phyloP scores from a whole-genome alignment of 2,329 filamentous ascomycete species.

The Diaporthe citriasiana region DNA sequence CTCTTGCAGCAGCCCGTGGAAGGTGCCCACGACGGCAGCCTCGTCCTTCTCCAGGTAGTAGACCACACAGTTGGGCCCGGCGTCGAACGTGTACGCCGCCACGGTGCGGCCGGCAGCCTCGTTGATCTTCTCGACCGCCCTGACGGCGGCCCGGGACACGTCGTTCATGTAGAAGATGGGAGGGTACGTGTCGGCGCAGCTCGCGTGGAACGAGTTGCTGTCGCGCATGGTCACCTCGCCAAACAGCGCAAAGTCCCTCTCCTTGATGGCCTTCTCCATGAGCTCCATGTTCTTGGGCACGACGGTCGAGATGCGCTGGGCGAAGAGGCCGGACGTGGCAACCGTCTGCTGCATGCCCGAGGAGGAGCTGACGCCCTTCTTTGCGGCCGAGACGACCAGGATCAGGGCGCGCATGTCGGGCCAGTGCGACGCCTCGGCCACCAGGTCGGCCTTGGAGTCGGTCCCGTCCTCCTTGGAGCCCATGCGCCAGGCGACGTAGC shows the following conservation, averaged over 20 bases:
- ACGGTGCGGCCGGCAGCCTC: constrained; percentile 81
- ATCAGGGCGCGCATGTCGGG: constrained; percentile 94
- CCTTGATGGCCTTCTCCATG: constrained; percentile 86
- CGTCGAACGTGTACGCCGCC: constrained; percentile 97
- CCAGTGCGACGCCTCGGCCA: constrained; percentile 93
- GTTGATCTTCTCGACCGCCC: constrained; percentile 92
- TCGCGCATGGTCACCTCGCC: constrained; percentile 95
- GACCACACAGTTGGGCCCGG: constrained; percentile 95
- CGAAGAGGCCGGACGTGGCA: constrained; percentile 89
- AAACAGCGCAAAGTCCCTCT: constrained; percentile 87
- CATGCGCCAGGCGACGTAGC: constrained; percentile 95
- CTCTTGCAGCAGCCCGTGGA: constrained; percentile 74
- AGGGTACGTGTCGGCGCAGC: constrained; percentile 93
- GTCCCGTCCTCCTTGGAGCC: constrained; percentile 82
- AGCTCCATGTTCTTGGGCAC: constrained; percentile 86
- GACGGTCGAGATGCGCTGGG: constrained; percentile 78
- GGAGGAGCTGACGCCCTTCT: constrained; percentile 95
- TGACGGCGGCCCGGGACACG: constrained; percentile 86
- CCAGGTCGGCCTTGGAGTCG: constrained; percentile 89
- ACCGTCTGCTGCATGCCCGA: constrained; percentile 98
- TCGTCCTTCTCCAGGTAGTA: constrained; percentile 91
- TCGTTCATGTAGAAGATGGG: constrained; percentile 99
- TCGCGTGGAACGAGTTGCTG: constrained; percentile 96
- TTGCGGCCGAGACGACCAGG: constrained; percentile 90
- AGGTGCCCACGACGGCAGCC: constrained; percentile 79